phyloP scores from a whole-genome alignment of 1,284 basidiomycete genomes.

The Ganoderma lucidum region DNA sequence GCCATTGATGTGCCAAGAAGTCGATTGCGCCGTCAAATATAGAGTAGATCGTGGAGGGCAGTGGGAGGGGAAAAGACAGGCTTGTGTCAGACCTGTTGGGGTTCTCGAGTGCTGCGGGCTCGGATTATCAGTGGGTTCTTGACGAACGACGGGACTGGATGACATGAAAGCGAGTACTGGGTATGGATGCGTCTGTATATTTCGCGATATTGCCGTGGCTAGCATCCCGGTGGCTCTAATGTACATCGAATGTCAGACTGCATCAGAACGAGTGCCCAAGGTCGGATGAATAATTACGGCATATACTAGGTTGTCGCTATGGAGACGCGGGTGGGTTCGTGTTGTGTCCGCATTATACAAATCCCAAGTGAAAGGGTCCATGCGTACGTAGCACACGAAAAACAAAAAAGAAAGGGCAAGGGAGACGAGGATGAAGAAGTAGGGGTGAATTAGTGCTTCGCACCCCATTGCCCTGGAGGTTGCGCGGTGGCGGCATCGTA shows the following conservation, averaged over 20 bases:
- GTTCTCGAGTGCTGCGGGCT: background rate
- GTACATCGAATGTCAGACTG: slow-evolving; percentile 26
- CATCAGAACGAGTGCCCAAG: slow-evolving; percentile 24
- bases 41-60: background rate
- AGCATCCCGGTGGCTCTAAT: slow-evolving; percentile 28
- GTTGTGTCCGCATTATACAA: slow-evolving; percentile 3
- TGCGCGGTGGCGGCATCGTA: slow-evolving; percentile 66
- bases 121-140: background rate
- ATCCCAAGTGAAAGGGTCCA: slow-evolving; percentile 3
- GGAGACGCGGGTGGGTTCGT: slow-evolving; percentile 1
- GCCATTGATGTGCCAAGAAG: background rate
- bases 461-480: slow-evolving; percentile 59
- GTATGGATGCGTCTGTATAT: slow-evolving; percentile 13
- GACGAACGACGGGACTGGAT: background rate
- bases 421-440: background rate
- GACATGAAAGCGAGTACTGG: background rate
- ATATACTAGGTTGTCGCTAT: slow-evolving; percentile 20
- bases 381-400: slow-evolving; percentile 4
- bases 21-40: background rate
- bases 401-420: background rate
- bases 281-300: slow-evolving; percentile 31
- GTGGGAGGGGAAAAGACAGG: background rate
- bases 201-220: slow-evolving; percentile 9
- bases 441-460: slow-evolving; percentile 41
- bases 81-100: background rate